Percentiles rank a stretch among this genome's conserved stretches.
Evolutionary conservation across 116 monocot species (phyloP).

Genomic region (Iris pallida): DNA sequence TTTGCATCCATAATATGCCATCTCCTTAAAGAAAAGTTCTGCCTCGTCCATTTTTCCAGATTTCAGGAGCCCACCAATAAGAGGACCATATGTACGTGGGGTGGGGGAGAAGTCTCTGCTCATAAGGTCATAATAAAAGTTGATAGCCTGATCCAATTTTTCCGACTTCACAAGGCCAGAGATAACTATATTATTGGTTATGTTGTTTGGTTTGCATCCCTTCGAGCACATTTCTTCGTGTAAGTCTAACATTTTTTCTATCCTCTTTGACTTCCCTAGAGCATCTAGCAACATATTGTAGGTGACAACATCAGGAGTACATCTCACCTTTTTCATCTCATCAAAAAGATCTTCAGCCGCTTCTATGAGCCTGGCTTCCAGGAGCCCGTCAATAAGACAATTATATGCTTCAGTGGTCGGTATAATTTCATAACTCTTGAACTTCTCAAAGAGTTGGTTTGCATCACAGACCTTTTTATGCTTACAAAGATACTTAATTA

Average conservation of each 20-base stretch:
- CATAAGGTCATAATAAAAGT: slow-evolving; percentile 75
- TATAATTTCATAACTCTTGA: slow-evolving; percentile 55
- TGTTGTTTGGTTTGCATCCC: slow-evolving; percentile 50
- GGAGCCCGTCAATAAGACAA: slow-evolving; percentile 48
- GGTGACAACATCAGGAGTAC: slow-evolving; percentile 55
- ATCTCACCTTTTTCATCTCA: slow-evolving; percentile 71
- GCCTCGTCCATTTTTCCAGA: slow-evolving; percentile 52
- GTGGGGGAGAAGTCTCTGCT: slow-evolving; percentile 70
- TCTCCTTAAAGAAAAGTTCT: slow-evolving; percentile 65
- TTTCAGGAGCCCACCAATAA: slow-evolving; percentile 77
- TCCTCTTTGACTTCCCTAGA: slow-evolving; percentile 51
- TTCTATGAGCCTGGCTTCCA: slow-evolving; percentile 24
- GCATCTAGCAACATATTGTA: slow-evolving; percentile 70
- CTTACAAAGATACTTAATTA: slow-evolving; percentile 67
- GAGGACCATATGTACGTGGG: slow-evolving; percentile 88
- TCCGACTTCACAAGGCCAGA: slow-evolving; percentile 62
- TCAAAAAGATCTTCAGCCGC: slow-evolving; percentile 41
- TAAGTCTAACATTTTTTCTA: slow-evolving; percentile 61
- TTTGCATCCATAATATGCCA: slow-evolving; percentile 68
- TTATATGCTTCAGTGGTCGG: slow-evolving; percentile 63
- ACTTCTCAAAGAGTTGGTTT: slow-evolving; percentile 49
- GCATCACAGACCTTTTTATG: slow-evolving; percentile 56
- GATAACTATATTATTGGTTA: slow-evolving; percentile 79
- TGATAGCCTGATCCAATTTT: slow-evolving; percentile 65
- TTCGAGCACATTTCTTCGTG: slow-evolving; percentile 70